A percentile compares a stretch with the other conserved stretches of the same genome.
phyloP scores from a whole-genome alignment of 805 yeast species.

The Wickerhamiella shivajii region DNA sequence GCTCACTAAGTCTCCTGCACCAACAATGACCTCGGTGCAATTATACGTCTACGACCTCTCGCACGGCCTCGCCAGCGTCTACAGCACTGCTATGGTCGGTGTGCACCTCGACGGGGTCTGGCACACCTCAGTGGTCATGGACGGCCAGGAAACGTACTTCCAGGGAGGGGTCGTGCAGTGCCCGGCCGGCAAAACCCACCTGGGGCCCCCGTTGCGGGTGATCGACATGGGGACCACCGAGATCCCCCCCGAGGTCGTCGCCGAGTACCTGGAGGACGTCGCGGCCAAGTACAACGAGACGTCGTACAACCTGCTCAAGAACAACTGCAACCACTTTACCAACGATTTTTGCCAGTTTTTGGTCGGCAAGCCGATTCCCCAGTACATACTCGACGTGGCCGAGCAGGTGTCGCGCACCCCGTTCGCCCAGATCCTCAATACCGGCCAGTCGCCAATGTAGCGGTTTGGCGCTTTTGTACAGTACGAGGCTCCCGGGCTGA shows the following conservation, averaged over 20 bases:
- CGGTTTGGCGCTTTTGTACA: too few relatives aligned
- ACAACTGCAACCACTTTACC: slow-evolving; percentile 57
- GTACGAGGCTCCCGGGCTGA: too few relatives aligned
- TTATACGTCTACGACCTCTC: slow-evolving; percentile 52
- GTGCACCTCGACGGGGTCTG: slow-evolving; percentile 43
- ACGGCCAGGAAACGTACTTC: slow-evolving; percentile 42
- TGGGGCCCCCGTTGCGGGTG: slow-evolving; percentile 42
- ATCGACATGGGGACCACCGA: slow-evolving; percentile 40
- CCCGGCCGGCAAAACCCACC: slow-evolving; percentile 40
- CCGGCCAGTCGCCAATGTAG: too few relatives aligned
- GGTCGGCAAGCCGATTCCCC: slow-evolving; percentile 41
- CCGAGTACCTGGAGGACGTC: slow-evolving; percentile 40
- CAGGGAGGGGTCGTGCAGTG: slow-evolving; percentile 41
- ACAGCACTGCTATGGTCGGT: slow-evolving; percentile 35
- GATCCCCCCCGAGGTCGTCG: slow-evolving; percentile 36
- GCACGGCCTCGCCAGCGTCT: slow-evolving; percentile 36
- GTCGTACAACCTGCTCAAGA: slow-evolving; percentile 41
- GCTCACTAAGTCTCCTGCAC: background rate
- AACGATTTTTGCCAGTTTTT: slow-evolving; percentile 42
- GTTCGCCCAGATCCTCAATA: slow-evolving; percentile 36
- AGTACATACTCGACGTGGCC: slow-evolving; percentile 38
- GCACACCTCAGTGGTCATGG: slow-evolving; percentile 45
- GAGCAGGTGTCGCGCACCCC: slow-evolving; percentile 36
- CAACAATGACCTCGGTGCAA: slow-evolving; percentile 24
- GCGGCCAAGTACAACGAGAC: slow-evolving; percentile 32